A percentile compares a stretch with the other conserved stretches of the same genome.
These are phyloP conservation scores for Bimuria novae-zelandiae DNA, from an alignment of 2,329 filamentous ascomycete genomes.

Conservation along the genomic window DNA sequence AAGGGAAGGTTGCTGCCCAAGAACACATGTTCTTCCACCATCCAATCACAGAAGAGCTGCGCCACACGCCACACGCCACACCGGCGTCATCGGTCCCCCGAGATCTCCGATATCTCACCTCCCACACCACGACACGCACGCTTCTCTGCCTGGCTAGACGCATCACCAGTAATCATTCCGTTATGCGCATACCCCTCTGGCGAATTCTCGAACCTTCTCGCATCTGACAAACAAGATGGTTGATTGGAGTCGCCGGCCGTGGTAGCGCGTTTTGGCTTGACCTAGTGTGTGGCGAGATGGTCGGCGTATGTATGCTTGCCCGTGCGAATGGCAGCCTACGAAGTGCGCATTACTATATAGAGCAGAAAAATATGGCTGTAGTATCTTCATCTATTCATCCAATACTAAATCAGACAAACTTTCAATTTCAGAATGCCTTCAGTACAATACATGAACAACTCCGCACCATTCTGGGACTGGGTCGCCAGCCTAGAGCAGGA, in stretches of 20 bases:
- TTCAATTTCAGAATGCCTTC: constrained; percentile 52
- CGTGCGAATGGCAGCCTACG: constrained; percentile 37
- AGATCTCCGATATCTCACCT: constrained; percentile 15
- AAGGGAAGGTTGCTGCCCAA: no score
- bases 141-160: constrained; percentile 27
- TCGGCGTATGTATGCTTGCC: constrained; percentile 35
- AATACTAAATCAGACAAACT: constrained; percentile 5
- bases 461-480: constrained; percentile 62
- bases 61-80: constrained; percentile 24
- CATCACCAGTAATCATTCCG: constrained; percentile 22
- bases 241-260: constrained; percentile 25
- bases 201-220: constrained; percentile 29
- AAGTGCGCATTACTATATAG: constrained; percentile 29
- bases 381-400: constrained; percentile 16
- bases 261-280: neutral
- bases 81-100: constrained; percentile 25
- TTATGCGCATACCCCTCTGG: constrained; percentile 21
- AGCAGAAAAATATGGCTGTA: constrained; percentile 16
- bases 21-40: neutral
- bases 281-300: constrained; percentile 31
- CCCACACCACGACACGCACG: constrained; percentile 31
- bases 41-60: neutral
- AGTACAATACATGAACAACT: constrained; percentile 58
- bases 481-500: constrained; percentile 56
- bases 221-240: neutral